Evolutionary conservation across 2,329 filamentous ascomycete genomes (phyloP), one percentile per base, ranked within the genome.

Genomic region (Pezicula carpinea): DNA sequence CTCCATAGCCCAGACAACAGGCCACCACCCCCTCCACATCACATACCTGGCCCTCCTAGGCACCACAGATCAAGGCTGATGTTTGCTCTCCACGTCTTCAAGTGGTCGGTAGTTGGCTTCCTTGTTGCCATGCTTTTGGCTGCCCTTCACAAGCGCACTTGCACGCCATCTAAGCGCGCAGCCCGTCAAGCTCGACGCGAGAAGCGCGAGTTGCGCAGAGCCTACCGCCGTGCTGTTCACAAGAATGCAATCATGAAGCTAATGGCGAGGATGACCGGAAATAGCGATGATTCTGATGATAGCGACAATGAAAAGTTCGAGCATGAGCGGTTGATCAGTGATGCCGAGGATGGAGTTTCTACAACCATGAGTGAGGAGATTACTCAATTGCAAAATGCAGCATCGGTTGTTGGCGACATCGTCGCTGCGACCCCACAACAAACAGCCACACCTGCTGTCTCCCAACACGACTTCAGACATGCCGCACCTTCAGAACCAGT

Each of bases 291-390:
- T 1, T 29, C 15, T 15, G 41, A 46, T 38, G 51, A 59, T 18
- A 21, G 36, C 15, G 52, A 52, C 10, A 53, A 58, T 21, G 60
- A 63, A 29, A 29, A 29, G 26, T 29, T 29, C 42, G 58, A 61
- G 35, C 18, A 51, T 1, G 46, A 53, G 7, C 33, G 22, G 3
- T 22, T 54, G 13, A 43, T 60, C 2, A 18, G 36, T 14, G 49
- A 55, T 31, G 52, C 48, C 3, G 57, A 61, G 38, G 54, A 56
- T 40, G 52, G 51, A 29, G 39, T 48, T 32, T 56, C 47, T 10
- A 57, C 50, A 6, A 55, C 50, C 1, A 53, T 60, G 53, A 48
- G 34, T 0, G 57, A 59, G 7, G 56, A 55, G 43, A 53, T 62
- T 11, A 32, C 43, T 2, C 44, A 58, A 39, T 47, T 62, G 5